Conservation (phyloP, 2,329 filamentous ascomycete genomes). For the Colletotrichum australisinense region DNA sequence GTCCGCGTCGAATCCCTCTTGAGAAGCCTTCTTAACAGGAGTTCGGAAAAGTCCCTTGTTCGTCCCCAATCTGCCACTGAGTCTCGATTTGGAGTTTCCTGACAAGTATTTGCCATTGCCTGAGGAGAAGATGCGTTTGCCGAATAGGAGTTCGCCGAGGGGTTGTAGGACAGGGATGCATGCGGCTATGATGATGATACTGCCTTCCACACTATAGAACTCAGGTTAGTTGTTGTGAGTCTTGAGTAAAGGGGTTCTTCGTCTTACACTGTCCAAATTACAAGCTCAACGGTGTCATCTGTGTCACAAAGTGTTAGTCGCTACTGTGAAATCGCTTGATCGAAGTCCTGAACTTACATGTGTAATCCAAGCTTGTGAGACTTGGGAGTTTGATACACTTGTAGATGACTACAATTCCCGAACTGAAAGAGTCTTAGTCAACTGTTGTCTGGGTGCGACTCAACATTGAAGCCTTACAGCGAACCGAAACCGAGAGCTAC, state of each 20-base stretch:
- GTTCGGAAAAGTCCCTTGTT: neutral
- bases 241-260: neutral
- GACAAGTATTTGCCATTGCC: neutral
- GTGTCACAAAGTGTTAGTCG: neutral
- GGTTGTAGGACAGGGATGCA: conserved; percentile 49
- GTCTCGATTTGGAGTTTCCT: neutral
- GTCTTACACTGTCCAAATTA: neutral
- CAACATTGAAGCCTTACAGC: neutral
- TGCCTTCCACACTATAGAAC: conserved; percentile 41
- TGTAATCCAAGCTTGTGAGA: neutral
- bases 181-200: conserved; percentile 48
- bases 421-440: neutral
- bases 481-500: neutral
- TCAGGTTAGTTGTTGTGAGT: neutral
- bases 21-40: neutral
- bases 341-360: neutral
- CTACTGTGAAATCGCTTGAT: neutral
- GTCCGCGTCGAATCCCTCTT: neutral
- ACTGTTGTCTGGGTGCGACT: neutral
- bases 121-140: conserved; percentile 25
- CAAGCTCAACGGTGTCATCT: neutral
- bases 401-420: neutral
- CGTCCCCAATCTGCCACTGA: neutral
- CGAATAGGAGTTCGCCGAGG: conserved; percentile 33
- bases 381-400: neutral